phyloP scores from a whole-genome alignment of 2,329 filamentous ascomycete species.

The Microascus cirrosus region DNA sequence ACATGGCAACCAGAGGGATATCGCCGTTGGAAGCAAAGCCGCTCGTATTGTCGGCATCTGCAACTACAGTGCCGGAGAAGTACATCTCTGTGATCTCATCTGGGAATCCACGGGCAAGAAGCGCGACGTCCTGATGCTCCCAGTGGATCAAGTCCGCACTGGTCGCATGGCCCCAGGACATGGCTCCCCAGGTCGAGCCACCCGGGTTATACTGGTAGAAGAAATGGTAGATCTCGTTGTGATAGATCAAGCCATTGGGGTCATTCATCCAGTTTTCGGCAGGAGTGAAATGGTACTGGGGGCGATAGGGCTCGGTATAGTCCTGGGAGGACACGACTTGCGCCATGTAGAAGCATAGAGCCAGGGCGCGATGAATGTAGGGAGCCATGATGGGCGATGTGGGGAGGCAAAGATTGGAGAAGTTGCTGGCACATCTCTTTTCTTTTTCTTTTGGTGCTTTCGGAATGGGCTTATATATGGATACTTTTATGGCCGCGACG shows the following conservation, averaged over 20 bases:
- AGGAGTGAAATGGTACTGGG: constrained; percentile 5
- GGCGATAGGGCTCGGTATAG: constrained; percentile 5
- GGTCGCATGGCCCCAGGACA: constrained; percentile 6
- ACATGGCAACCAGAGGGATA: constrained; percentile 3
- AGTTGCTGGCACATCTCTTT: background rate
- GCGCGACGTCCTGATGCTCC: constrained; percentile 4
- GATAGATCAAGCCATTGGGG: constrained; percentile 5
- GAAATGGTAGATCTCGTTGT: constrained; percentile 4
- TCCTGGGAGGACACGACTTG: constrained; percentile 2
- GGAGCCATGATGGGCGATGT: constrained; percentile 5
- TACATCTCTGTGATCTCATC: constrained; percentile 3
- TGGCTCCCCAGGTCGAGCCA: constrained; percentile 2
- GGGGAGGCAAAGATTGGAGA: background rate
- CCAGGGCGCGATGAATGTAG: background rate
- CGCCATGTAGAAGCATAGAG: background rate
- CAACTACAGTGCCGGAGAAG: constrained; percentile 5
- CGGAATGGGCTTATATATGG: background rate
- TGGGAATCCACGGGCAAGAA: background rate
- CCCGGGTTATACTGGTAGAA: constrained; percentile 6
- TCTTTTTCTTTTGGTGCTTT: background rate
- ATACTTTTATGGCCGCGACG: background rate
- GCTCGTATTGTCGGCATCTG: constrained; percentile 3
- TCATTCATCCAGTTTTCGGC: constrained; percentile 5
- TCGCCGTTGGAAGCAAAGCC: constrained; percentile 1
- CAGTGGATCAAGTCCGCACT: constrained; percentile 2